Evolutionary conservation across 2,329 filamentous ascomycete genomes (phyloP), one percentile per base, ranked within the genome.

Genomic region (Phaeosphaeriaceae sp.): DNA sequence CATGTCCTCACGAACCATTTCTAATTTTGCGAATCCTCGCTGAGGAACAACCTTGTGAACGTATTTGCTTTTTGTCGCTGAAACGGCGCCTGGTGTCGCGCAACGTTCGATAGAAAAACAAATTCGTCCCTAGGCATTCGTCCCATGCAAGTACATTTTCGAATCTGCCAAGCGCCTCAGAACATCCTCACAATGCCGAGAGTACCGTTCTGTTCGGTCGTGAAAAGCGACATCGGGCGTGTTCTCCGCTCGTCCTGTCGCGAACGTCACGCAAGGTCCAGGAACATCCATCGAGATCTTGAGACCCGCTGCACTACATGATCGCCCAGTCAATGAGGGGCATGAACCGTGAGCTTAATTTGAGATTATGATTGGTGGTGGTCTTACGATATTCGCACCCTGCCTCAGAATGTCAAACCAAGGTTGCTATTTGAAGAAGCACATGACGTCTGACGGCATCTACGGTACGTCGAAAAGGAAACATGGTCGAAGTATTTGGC

Each of bases 361-460:
- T 22, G 42, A 45, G 3, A 36, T 13, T 3, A 5, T 36, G 31
- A 36, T 36, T 36, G 31, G 31, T 21, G 7, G 19, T 13, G 9
- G n/a, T 15, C n/a, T 33, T 33, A 7, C 25, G 7, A 7, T 33
- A 7, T 13, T 15, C 47, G 9, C 27, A 19, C 31, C 10, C 41
- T 54, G 49, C 25, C 51, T 54, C 36, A 40, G 51, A 36, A 22
- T 36, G 31, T 46, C 50, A 55, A 51, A 53, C 57, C 21, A 20
- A 45, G 45, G 25, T 50, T 44, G 22, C 60, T 62, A 53, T 61
- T 48, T 55, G 33, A 36, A 51, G 51, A 41, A 20, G 22, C 19
- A 63, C 66, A 68, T 69, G 57, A 66, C 45, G 56, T 62, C 54
- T 58, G 55, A 60, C 20, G 40, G 46, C 48, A 46, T 51, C 31